These are phyloP conservation scores for Saccharomycopsis sp. DNA, from an alignment of 805 yeast species.

Conservation along the genomic window DNA sequence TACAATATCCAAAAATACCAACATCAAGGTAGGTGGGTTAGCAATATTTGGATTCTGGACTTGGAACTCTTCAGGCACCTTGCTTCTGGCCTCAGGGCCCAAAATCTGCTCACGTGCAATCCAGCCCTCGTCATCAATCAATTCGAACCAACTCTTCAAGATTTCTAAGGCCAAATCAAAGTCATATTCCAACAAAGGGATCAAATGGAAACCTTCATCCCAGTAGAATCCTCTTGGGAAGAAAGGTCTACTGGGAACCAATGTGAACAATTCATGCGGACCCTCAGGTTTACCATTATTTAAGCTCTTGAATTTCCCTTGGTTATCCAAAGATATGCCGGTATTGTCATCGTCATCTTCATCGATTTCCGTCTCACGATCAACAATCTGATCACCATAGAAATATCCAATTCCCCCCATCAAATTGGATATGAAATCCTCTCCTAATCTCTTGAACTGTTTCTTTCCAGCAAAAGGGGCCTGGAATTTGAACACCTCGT, in stretches of 20 bases:
- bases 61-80: slow-evolving; percentile 78
- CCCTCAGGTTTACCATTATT: slow-evolving; percentile 58
- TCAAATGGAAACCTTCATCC: slow-evolving; percentile 96
- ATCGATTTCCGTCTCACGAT: slow-evolving; percentile 58
- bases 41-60: slow-evolving; percentile 87
- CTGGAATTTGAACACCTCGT: slow-evolving; percentile 40
- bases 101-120: slow-evolving; percentile 92
- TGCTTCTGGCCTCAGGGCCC: slow-evolving; percentile 83
- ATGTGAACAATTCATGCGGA: slow-evolving; percentile 68
- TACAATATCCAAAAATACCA: slow-evolving; percentile 55
- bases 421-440: slow-evolving; percentile 73
- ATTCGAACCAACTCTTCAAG: slow-evolving; percentile 76
- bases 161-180: slow-evolving; percentile 75
- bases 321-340: not conserved
- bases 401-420: slow-evolving; percentile 88
- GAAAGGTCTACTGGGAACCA: slow-evolving; percentile 88
- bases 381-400: slow-evolving; percentile 78
- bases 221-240: slow-evolving; percentile 97
- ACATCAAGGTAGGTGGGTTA: slow-evolving; percentile 90
- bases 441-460: slow-evolving; percentile 52
- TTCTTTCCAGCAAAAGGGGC: slow-evolving; percentile 45
- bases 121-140: slow-evolving; percentile 92
- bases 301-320: slow-evolving; percentile 31
- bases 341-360: slow-evolving; percentile 58
- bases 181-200: slow-evolving; percentile 79